phyloP scores from a whole-genome alignment of 148 eudicot species.

The Spergularia marina region DNA sequence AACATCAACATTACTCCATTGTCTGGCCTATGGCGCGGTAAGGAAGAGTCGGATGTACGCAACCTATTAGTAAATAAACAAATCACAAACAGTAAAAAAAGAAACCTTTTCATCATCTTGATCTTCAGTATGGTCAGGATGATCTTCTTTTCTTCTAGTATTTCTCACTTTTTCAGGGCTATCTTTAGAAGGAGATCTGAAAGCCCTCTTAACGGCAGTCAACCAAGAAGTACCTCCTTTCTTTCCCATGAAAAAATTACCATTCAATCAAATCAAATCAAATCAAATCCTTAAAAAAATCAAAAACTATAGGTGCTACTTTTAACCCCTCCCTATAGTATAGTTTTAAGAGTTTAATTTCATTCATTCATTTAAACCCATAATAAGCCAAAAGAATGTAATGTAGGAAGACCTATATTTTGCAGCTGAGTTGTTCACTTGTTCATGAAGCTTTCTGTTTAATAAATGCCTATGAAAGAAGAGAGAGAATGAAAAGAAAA shows the following conservation, averaged over 20 bases:
- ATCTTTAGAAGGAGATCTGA: slow-evolving; percentile 70
- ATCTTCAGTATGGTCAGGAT: slow-evolving; percentile 26
- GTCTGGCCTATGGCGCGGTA: too few relatives aligned
- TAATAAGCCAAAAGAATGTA: slow-evolving; percentile 9
- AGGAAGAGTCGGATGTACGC: too few relatives aligned
- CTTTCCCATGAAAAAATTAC: slow-evolving; percentile 28
- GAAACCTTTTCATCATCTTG: slow-evolving; percentile 63
- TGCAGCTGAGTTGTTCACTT: slow-evolving; percentile 9
- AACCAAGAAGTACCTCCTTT: slow-evolving; percentile 61
- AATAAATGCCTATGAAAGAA: slow-evolving; percentile 20
- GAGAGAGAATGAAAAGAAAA: background rate
- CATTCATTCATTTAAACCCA: background rate
- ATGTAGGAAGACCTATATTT: background rate
- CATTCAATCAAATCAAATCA: slow-evolving; percentile 4
- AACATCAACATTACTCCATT: too few relatives aligned
- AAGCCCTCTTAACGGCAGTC: slow-evolving; percentile 74
- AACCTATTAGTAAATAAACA: background rate
- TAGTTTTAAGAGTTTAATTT: background rate
- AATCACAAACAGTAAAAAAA: background rate
- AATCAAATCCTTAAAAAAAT: slow-evolving; percentile 15
- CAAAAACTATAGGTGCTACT: slow-evolving; percentile 2
- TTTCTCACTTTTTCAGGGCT: slow-evolving; percentile 38
- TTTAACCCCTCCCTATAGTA: slow-evolving; percentile 10
- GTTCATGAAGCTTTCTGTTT: background rate
- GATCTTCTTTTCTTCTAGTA: slow-evolving; percentile 44